Base-by-base conservation (phyloP, 768 basidiomycete genomes). In the Boletus vermiculosoides region DNA sequence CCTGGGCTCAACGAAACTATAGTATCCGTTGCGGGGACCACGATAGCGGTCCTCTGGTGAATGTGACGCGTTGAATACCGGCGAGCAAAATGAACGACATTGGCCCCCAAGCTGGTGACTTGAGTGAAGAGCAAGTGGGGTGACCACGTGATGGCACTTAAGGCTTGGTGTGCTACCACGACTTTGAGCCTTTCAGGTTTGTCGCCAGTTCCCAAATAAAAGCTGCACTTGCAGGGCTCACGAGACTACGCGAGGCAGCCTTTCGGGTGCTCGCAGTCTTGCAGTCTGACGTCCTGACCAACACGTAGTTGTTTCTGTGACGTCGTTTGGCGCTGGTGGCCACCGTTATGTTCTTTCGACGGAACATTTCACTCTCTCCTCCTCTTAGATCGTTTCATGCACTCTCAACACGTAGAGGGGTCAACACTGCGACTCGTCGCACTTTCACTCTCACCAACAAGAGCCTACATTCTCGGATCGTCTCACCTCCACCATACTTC, bases 221-320 rank as follows among this genome's bases (percentile, higher is more conserved):
- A 37, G 16, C 47, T 23, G 47, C 33, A 34, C 22, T 25, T 55
- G 25, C 31, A 45, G 22, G 25, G 18, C 16, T 30, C 37, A 52
- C 33, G 12, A 20, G 37, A 37, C 81, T 22, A 77, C 42, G 16
- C 28, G 11, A 30, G n/a, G 60, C 53, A 48, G 47, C 48, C 44
- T 52, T 36, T 52, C 16, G 36, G 49, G 55, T 64, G 31, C 49
- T 56, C 16, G 54, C 39, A 33, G 42, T 49, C 36, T 49, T 22
- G 13, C 39, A 22, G 7, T 50, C 39, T 31, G 55, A 40, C 45
- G 22, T 75, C 64, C 8, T 49, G n/a, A 49, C 46, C 22, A 46
- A 16, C 42, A 5, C 12, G 48, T 50, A 60, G 83, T 83, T 18
- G 80, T 78, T 2, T 57, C 71, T 3, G 70, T 75, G 30, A 83